A percentile compares a stretch with the other conserved stretches of the same genome.
Conservation (phyloP, 768 basidiomycete genomes). For the Russula brevipes region DNA sequence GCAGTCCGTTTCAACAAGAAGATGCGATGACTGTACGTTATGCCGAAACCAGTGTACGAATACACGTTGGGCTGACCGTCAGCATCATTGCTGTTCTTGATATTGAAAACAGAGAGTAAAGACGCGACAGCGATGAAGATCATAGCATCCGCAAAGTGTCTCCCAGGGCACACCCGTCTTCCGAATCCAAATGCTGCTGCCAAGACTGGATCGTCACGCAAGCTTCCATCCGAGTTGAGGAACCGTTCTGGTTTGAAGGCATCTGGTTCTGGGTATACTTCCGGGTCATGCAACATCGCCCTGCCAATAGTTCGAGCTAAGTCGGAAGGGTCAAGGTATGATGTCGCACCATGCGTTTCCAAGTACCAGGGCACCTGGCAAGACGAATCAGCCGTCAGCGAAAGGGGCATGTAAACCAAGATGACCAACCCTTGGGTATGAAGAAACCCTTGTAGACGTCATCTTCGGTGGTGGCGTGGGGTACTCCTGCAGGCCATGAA, state of each 20-base stretch:
- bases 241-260: conserved; percentile 12
- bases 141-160: conserved; percentile 8
- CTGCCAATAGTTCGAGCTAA: background rate
- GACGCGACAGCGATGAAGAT: conserved; percentile 9
- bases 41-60: background rate
- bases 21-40: background rate
- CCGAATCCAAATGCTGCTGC: conserved; percentile 25
- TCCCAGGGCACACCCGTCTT: conserved; percentile 24
- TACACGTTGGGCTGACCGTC: background rate
- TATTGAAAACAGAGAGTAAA: conserved; percentile 3
- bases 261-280: conserved; percentile 3
- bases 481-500: background rate
- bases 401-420: too few species aligned
- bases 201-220: background rate
- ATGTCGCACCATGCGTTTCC: conserved; percentile 7
- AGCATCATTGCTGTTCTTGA: background rate
- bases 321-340: too few species aligned
- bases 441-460: conserved; percentile 13
- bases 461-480: conserved; percentile 1
- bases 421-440: conserved; percentile 7
- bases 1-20: too few species aligned
- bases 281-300: conserved; percentile 12
- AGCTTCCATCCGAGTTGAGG: conserved; percentile 6
- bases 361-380: conserved; percentile 1
- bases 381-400: background rate